Evolutionary conservation across 129 eudicot species (phyloP).

Genomic region (Saussurea involucrata): DNA sequence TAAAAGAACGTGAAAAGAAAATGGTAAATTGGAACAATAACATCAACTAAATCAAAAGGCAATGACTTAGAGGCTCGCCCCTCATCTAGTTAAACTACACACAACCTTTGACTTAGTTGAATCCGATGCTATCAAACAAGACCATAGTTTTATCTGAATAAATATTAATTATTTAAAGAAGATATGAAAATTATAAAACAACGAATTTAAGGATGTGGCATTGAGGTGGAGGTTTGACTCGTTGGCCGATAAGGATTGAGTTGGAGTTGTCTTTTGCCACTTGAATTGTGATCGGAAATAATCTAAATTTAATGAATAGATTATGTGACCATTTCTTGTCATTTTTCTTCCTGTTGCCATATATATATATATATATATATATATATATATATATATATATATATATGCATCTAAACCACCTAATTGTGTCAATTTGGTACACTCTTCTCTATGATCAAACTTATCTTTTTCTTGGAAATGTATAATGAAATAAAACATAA

Average conservation of each 20-base stretch:
- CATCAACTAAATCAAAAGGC: too few relatives aligned
- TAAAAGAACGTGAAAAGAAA: too few relatives aligned
- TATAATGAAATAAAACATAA: background rate
- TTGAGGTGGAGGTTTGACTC: conserved; percentile 30
- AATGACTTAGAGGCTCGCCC: too few relatives aligned
- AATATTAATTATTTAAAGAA: background rate
- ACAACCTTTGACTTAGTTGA: too few relatives aligned
- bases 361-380: too few relatives aligned
- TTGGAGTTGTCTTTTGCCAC: conserved; percentile 32
- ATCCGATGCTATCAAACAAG: background rate
- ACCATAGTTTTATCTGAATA: too few relatives aligned
- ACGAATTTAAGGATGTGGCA: conserved; percentile 24
- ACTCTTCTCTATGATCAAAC: background rate
- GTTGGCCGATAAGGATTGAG: conserved; percentile 15
- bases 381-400: too few relatives aligned
- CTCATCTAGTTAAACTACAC: too few relatives aligned
- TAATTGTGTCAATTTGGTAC: conserved; percentile 7
- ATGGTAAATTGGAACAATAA: too few relatives aligned
- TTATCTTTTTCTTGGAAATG: conserved; percentile 12
- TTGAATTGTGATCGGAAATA: conserved; percentile 22
- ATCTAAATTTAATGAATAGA: conserved; percentile 13
- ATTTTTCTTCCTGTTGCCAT: conserved; percentile 23
- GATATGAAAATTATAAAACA: background rate
- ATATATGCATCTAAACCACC: conserved; percentile 21
- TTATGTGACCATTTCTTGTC: conserved; percentile 9